Percentiles rank a stretch among this genome's conserved stretches.
phyloP scores from a whole-genome alignment of 2,329 filamentous ascomycete genomes.

The Canariomyces notabilis region DNA sequence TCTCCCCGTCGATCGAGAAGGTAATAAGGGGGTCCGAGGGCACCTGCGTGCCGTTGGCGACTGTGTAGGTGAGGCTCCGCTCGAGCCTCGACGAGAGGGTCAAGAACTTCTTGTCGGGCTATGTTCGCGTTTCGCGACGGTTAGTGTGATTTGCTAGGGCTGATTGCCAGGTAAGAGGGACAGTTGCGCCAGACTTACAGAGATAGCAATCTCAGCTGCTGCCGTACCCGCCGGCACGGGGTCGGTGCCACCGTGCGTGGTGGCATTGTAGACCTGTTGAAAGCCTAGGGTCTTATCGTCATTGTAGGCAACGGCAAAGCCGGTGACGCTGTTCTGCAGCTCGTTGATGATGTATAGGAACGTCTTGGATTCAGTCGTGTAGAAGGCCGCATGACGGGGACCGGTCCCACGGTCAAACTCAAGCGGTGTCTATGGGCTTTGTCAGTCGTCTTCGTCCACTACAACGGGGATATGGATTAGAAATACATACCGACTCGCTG shows the following conservation, averaged over 20 bases:
- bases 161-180: neutral
- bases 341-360: slow-evolving; percentile 60
- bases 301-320: slow-evolving; percentile 52
- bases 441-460: neutral
- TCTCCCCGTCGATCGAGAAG: slow-evolving; percentile 49
- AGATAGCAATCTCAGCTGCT: slow-evolving; percentile 53
- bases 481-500: slow-evolving; percentile 28
- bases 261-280: slow-evolving; percentile 42
- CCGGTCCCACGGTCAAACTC: slow-evolving; percentile 51
- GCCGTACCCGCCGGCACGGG: slow-evolving; percentile 37
- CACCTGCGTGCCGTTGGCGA: slow-evolving; percentile 39
- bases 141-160: too few relatives aligned
- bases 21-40: slow-evolving; percentile 61
- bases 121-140: neutral
- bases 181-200: slow-evolving; percentile 40
- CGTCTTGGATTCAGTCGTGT: slow-evolving; percentile 38
- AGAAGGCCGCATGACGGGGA: slow-evolving; percentile 61
- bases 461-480: neutral
- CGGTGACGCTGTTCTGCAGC: slow-evolving; percentile 51
- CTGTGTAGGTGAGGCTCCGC: slow-evolving; percentile 46
- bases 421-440: slow-evolving; percentile 26
- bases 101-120: slow-evolving; percentile 59
- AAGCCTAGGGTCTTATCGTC: slow-evolving; percentile 39
- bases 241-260: slow-evolving; percentile 42
- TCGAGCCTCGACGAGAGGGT: slow-evolving; percentile 65